Evolutionary conservation across 768 basidiomycete genomes (phyloP).

Genomic region (Tephrocybe rancida): DNA sequence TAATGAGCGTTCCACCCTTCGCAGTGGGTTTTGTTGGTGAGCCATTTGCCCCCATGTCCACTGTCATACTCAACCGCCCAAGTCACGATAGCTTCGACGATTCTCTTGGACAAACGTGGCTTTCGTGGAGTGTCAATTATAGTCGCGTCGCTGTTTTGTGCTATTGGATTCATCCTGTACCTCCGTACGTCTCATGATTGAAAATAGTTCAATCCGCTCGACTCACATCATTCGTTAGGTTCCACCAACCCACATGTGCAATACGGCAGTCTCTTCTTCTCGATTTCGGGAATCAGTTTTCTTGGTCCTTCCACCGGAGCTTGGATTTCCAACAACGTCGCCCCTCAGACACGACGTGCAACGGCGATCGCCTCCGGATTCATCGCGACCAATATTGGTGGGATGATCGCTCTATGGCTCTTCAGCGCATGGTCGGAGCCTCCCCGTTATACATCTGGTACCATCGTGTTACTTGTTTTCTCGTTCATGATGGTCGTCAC

Average conservation of each 20-base stretch:
- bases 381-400: constrained; percentile 43
- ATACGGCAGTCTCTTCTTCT: constrained; percentile 50
- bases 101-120: too few relatives aligned
- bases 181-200: too few relatives aligned
- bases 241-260: constrained; percentile 30
- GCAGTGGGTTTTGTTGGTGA: too few relatives aligned
- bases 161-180: too few relatives aligned
- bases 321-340: constrained; percentile 54
- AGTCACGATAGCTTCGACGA: too few relatives aligned
- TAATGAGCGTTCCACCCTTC: constrained; percentile 50
- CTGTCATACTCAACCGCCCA: too few relatives aligned
- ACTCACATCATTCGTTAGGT: constrained; percentile 11
- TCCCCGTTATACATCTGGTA: constrained; percentile 49
- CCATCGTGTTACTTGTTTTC: constrained; percentile 38
- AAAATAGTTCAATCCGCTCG: too few relatives aligned
- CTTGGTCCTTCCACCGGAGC: constrained; percentile 40
- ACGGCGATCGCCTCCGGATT: constrained; percentile 46
- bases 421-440: constrained; percentile 48
- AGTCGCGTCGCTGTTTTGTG: too few relatives aligned
- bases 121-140: too few relatives aligned
- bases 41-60: too few relatives aligned
- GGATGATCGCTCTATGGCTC: constrained; percentile 60
- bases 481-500: constrained; percentile 38
- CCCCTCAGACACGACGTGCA: constrained; percentile 48
- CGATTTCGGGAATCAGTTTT: constrained; percentile 41